Base-by-base conservation (phyloP, 2,329 filamentous ascomycete species). In the Pseudogymnoascus sp. region DNA sequence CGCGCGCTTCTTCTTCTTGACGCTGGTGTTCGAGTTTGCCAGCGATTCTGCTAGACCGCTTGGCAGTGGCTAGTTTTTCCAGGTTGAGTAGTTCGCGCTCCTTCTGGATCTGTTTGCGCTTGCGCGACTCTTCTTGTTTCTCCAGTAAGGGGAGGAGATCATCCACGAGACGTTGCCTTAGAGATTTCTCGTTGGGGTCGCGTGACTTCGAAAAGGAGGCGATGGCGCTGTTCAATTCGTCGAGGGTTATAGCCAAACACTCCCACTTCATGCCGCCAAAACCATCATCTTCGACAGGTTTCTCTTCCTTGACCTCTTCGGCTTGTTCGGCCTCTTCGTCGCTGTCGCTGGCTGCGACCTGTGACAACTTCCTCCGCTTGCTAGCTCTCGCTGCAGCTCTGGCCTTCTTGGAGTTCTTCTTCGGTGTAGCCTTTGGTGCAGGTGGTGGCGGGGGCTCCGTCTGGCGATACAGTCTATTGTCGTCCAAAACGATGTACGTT, bases 31-130 rank as follows among this genome's bases (percentile, higher is more conserved):
- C 92, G 35, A 86, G 79, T 71, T 91, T 95, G 66, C 84, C 83
- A 15, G 93, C 92, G 67, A 99, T 85, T 65, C 94, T 86, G 70
- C 91, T 96, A 0, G 94, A 99, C 65, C 94, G 82, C 77, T 99
- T 99, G 3, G 94, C 93, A 62, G 88, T 90, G n/a, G 91, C 91
- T 76, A 97, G 83, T 72, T 94, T 93, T 68, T 93, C 88, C 66
- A 96, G 75, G 67, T 86, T 91, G 60, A 91, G 79, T 21, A 96
- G 75, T 70, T 97, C 93, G 65, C 87, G 90, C 72, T 95, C 85
- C 68, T 88, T 80, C 65, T 86, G 83, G 2, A 78, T 69, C 59
- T 88, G 79, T 79, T 91, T 81, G 76, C 85, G 77, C 74, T 93
- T 92, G 64, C 87, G 86, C 31, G 86, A 83, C 68, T 92, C 83